Percentiles rank a stretch among this genome's conserved stretches.
Evolutionary conservation across 78 protist species (phyloP).

Genomic region (Polysphondylium violaceum): DNA sequence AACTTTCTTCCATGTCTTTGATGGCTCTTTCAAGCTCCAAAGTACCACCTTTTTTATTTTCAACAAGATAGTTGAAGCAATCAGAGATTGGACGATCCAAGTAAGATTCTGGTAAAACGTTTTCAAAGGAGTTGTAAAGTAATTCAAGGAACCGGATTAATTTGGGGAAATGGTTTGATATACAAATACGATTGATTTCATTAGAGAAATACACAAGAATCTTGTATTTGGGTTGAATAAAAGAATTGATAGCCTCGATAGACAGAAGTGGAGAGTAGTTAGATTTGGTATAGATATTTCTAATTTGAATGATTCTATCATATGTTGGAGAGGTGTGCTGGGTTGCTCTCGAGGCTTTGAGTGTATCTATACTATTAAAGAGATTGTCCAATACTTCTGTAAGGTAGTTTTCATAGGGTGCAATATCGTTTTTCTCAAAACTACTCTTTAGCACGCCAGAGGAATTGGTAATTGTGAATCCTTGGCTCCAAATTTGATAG

Average conservation of each 20-base stretch:
- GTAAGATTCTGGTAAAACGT: not conserved
- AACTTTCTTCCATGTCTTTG: not conserved
- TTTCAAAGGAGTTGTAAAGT: conserved; percentile 4
- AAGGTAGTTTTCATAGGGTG: no score
- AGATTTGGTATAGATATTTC: not conserved
- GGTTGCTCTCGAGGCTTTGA: not conserved
- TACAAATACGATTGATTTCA: conserved; percentile 40
- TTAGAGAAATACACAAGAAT: conserved; percentile 22
- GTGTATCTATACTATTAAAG: not conserved
- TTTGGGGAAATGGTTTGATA: conserved; percentile 26
- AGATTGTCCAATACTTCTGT: not conserved
- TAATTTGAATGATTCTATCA: not conserved
- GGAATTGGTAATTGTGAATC: not conserved
- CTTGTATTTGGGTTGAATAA: not conserved
- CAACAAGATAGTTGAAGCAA: no score
- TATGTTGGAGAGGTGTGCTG: not conserved
- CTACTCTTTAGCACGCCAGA: no score
- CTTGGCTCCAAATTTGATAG: conserved; percentile 27
- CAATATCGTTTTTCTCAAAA: no score
- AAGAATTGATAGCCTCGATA: not conserved
- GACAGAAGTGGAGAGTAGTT: conserved; percentile 3
- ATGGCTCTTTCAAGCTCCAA: not conserved
- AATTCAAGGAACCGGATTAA: not conserved
- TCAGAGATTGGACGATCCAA: no score
- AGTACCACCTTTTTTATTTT: no score